Percentiles rank a stretch among this genome's conserved stretches.
These are phyloP conservation scores for Orbilia quercus DNA, from an alignment of 2,329 filamentous ascomycete species.

Conservation along the genomic window DNA sequence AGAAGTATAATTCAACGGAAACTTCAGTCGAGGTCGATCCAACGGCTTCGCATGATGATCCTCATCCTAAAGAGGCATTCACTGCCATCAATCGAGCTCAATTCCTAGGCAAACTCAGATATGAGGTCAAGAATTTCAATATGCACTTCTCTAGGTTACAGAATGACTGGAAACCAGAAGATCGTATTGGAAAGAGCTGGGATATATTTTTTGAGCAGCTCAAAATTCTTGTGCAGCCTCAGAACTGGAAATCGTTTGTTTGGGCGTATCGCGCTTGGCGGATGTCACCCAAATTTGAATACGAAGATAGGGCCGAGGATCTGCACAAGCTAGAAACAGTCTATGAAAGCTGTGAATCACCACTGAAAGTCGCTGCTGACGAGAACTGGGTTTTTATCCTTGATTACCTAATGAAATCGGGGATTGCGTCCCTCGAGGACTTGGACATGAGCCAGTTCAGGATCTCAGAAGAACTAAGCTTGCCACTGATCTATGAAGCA, in stretches of 20 bases:
- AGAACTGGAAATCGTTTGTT: slow-evolving; percentile 6
- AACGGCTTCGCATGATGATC: not conserved
- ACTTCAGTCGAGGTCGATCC: not conserved
- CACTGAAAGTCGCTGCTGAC: not conserved
- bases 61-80: not conserved
- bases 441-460: not conserved
- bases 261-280: not conserved
- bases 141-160: slow-evolving; percentile 10
- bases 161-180: slow-evolving; percentile 20
- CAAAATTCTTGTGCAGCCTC: slow-evolving; percentile 6
- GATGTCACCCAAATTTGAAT: not conserved
- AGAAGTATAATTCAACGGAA: too few species aligned
- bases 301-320: not conserved
- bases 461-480: not conserved
- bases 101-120: not conserved
- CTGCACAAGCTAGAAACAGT: not conserved
- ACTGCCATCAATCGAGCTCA: not conserved
- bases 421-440: slow-evolving; percentile 1
- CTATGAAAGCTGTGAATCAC: not conserved
- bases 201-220: slow-evolving; percentile 19
- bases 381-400: slow-evolving; percentile 4
- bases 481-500: not conserved
- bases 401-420: slow-evolving; percentile 9
- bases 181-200: slow-evolving; percentile 9
- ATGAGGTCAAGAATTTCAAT: slow-evolving; percentile 2